These are phyloP conservation scores for Amaranthus hypochondriacus DNA, from an alignment of 148 eudicot species.

Conservation along the genomic window DNA sequence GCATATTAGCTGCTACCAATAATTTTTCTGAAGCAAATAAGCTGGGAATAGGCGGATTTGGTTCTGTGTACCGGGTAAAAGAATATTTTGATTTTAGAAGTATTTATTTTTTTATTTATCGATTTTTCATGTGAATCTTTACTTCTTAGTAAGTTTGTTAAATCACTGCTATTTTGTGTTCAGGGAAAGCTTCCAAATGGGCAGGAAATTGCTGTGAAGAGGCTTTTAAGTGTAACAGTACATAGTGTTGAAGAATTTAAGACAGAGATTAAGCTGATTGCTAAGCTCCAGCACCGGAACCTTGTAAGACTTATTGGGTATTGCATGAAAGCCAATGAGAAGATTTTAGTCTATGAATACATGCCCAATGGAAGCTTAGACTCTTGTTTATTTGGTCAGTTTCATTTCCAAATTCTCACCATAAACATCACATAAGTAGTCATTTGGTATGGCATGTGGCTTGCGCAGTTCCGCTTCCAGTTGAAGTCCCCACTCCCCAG, in stretches of 20 bases:
- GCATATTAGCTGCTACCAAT: slow-evolving; percentile 25
- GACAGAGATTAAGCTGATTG: slow-evolving; percentile 26
- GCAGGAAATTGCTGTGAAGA: slow-evolving; percentile 25
- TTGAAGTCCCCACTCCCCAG: no score
- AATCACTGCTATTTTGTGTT: background rate
- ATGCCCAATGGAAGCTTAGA: slow-evolving; percentile 31
- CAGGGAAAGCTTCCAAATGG: slow-evolving; percentile 27
- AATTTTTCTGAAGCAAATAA: slow-evolving; percentile 22
- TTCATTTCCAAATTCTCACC: no score
- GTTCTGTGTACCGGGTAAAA: slow-evolving; percentile 25
- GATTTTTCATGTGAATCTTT: background rate
- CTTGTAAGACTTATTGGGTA: slow-evolving; percentile 28
- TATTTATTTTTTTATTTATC: no score
- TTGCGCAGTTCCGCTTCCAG: no score
- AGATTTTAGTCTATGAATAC: slow-evolving; percentile 27
- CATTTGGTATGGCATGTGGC: no score
- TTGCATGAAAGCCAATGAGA: slow-evolving; percentile 25
- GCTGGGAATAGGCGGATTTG: slow-evolving; percentile 31
- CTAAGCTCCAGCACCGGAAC: slow-evolving; percentile 31
- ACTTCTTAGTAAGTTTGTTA: background rate
- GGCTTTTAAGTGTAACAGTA: slow-evolving; percentile 25
- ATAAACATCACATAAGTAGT: no score
- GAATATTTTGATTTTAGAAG: background rate
- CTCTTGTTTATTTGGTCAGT: slow-evolving; percentile 29
- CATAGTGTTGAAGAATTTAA: slow-evolving; percentile 26